Conservation (phyloP, 495 filamentous ascomycete genomes). For the Penicillium paxilli region DNA sequence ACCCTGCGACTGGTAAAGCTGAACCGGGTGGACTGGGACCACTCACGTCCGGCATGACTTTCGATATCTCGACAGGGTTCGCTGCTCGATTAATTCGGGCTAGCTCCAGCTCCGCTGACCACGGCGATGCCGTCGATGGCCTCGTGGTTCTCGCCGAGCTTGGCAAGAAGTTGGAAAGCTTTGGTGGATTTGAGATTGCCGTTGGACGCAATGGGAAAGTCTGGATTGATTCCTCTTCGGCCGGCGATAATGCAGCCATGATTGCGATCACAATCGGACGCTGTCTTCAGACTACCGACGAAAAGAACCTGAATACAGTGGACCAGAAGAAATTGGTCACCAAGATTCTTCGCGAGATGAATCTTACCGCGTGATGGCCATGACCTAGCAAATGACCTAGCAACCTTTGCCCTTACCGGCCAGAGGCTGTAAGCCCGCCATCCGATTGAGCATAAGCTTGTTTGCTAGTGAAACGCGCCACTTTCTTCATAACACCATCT, state of each 20-base stretch:
- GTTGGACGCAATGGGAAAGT: constrained; percentile 92
- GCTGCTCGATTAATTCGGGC: constrained; percentile 66
- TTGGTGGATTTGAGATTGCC: constrained; percentile 81
- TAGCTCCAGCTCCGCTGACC: constrained; percentile 56
- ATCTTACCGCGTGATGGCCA: constrained; percentile 31
- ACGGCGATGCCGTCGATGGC: constrained; percentile 60
- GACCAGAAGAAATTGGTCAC: constrained; percentile 81
- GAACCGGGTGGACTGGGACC: constrained; percentile 87
- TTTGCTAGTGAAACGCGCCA: neutral
- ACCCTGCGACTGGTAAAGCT: constrained; percentile 79
- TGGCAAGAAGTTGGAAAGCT: constrained; percentile 67
- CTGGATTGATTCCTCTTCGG: constrained; percentile 76
- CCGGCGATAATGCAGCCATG: constrained; percentile 53
- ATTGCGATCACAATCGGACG: constrained; percentile 77
- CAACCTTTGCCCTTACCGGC: too few species aligned
- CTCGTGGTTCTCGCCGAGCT: constrained; percentile 78
- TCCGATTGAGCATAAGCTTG: too few species aligned
- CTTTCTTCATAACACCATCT: neutral
- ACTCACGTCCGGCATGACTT: constrained; percentile 83
- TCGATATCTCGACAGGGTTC: constrained; percentile 76
- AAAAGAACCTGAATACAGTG: constrained; percentile 60
- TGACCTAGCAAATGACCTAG: too few species aligned
- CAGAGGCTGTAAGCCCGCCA: too few species aligned
- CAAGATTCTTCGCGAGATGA: constrained; percentile 58
- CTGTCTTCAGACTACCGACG: constrained; percentile 75